Evolutionary conservation across 1,284 basidiomycete genomes (phyloP), one percentile per base, ranked within the genome.

Genomic region (Ustilago shanxiensis): DNA sequence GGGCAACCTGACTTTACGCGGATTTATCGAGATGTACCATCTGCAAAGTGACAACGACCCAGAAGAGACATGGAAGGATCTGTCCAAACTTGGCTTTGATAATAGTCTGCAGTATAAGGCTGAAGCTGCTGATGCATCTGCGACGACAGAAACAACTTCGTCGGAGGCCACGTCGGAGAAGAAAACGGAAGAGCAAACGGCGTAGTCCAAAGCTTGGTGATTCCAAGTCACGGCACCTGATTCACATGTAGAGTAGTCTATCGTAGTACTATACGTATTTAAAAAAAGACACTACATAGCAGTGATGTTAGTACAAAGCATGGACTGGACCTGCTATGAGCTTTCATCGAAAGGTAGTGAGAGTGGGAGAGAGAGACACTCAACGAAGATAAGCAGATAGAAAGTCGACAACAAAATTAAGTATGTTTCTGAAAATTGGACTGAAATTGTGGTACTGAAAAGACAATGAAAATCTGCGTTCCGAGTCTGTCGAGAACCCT

Each of bases 61-160:
- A 2, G 63, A 75, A 28, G 79, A 81, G 64, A 81, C 79, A 13
- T 81, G 77, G 78, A 76, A 73, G 66, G 79, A 80, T 53, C 58
- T 80, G 9, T 37, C 9, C 1, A 71, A 66, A 59, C 71, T 70
- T 9, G 79, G 79, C 0, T 80, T 74, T 28, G 51, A 68, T 35
- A 39, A 72, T 11, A 16, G 31, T 14, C 51, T 77, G 9, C 52
- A 62, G 1, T 69, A 61, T 39, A 28, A 53, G 28, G 61, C 14
- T 6, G 52, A 44, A 9, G 11, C 22, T 22, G 1, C 10, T 16
- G 31, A 63, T 35, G 0, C 13, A 16, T 2, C 26, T 13, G 45
- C 50, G 41, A 50, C 22, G 10, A 20, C 54, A 20, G 50, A 44
- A 0, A 41, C 7, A n/a, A 6, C n/a, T 33, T 20, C 18, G 29